phyloP scores from a whole-genome alignment of 768 basidiomycete genomes.

The Agrocybe chaxingu region DNA sequence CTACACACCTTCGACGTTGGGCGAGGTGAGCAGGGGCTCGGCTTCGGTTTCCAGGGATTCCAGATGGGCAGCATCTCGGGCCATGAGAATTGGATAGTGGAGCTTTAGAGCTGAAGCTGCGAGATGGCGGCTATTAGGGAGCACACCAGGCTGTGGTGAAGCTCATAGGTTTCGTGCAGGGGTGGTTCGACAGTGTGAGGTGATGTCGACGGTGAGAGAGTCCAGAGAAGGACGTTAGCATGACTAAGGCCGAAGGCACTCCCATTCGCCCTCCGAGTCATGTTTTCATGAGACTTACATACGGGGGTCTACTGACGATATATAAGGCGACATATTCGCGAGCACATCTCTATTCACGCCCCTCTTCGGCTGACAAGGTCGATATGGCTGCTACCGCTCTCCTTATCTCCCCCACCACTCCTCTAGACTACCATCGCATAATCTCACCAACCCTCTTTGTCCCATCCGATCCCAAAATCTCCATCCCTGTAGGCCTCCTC shows the following conservation, averaged over 20 bases:
- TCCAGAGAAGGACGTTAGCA: no score
- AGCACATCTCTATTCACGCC: not conserved
- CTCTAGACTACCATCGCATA: conserved; percentile 62
- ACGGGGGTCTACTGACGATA: no score
- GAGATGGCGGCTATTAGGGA: no score
- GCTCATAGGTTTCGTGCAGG: not conserved
- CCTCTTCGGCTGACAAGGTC: not conserved
- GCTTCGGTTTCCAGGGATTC: conserved; percentile 4
- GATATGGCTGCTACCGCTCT: conserved; percentile 41
- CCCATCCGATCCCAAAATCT: conserved; percentile 43
- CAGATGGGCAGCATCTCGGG: not conserved
- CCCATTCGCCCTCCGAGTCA: no score
- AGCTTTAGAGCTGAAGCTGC: no score
- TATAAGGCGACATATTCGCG: not conserved
- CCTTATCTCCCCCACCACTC: conserved; percentile 41
- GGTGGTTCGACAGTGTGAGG: not conserved
- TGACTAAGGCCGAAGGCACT: no score
- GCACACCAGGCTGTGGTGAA: not conserved
- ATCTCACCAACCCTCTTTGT: conserved; percentile 54
- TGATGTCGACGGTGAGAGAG: not conserved
- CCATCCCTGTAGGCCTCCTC: conserved; percentile 73
- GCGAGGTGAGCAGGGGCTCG: conserved; percentile 5
- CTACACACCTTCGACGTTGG: not conserved
- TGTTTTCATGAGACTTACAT: no score
- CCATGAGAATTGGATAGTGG: no score